Conservation (phyloP, 768 basidiomycete genomes). For the Wakefieldia striispora region DNA sequence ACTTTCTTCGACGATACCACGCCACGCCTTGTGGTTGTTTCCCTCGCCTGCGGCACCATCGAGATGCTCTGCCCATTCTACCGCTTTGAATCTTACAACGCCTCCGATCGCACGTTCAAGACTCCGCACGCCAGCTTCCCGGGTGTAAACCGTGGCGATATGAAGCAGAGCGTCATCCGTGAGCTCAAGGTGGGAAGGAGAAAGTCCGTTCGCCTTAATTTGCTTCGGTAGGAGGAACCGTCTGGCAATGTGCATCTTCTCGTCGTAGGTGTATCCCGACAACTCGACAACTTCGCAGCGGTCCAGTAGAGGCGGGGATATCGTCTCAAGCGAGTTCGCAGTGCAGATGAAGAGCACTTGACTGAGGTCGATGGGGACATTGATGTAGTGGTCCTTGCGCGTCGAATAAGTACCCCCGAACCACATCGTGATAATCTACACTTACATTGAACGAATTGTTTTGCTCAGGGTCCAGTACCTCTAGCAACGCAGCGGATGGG, state of each 20-base stretch:
- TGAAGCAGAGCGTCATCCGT: slow-evolving; percentile 68
- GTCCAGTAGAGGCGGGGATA: slow-evolving; percentile 83
- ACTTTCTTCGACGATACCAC: slow-evolving; percentile 54
- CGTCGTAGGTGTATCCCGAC: slow-evolving; percentile 83
- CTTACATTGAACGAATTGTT: slow-evolving; percentile 77
- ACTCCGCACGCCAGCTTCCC: slow-evolving; percentile 91
- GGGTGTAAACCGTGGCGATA: slow-evolving; percentile 77
- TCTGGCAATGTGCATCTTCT: slow-evolving; percentile 87
- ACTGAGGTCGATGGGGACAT: slow-evolving; percentile 83
- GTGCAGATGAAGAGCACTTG: slow-evolving; percentile 93
- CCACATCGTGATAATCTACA: background rate
- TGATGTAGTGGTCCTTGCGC: slow-evolving; percentile 83
- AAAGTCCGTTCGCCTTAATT: slow-evolving; percentile 72
- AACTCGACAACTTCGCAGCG: slow-evolving; percentile 87
- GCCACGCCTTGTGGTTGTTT: slow-evolving; percentile 44
- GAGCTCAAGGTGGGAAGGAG: slow-evolving; percentile 56
- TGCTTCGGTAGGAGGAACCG: slow-evolving; percentile 91
- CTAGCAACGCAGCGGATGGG: slow-evolving; percentile 85
- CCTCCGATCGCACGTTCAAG: slow-evolving; percentile 85
- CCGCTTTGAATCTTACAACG: slow-evolving; percentile 89
- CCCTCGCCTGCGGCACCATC: slow-evolving; percentile 22
- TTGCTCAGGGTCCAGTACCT: slow-evolving; percentile 94
- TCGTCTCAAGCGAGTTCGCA: slow-evolving; percentile 86
- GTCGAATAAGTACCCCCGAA: background rate
- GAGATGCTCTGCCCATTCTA: slow-evolving; percentile 78